A percentile compares a stretch with the other conserved stretches of the same genome.
Conservation (phyloP, 2,329 filamentous ascomycete species). For the Fusarium luffae region DNA sequence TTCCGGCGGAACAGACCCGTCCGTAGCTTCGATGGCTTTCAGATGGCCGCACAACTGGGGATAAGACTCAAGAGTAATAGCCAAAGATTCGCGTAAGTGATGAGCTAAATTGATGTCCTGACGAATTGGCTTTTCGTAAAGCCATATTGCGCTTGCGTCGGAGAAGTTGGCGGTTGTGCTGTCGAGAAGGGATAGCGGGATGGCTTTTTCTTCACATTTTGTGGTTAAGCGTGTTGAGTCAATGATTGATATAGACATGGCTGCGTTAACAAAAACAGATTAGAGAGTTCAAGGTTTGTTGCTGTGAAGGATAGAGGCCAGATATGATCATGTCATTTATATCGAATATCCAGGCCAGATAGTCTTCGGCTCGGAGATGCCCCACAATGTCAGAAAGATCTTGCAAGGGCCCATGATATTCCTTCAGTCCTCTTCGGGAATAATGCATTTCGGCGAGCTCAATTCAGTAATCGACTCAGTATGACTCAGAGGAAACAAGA, state of each 20-base stretch:
- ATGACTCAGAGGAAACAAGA: neutral
- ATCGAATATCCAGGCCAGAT: too few relatives aligned
- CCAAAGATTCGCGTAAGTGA: slow-evolving; percentile 24
- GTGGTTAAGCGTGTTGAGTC: neutral
- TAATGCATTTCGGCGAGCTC: slow-evolving; percentile 6
- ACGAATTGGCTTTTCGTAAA: slow-evolving; percentile 24
- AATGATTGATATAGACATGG: neutral
- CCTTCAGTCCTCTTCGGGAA: neutral
- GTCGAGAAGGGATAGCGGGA: slow-evolving; percentile 39
- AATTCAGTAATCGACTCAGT: neutral
- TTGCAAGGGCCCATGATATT: neutral
- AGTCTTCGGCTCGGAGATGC: neutral
- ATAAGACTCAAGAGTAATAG: slow-evolving; percentile 25
- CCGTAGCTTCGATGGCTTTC: slow-evolving; percentile 11
- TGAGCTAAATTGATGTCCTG: neutral
- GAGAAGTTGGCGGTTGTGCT: slow-evolving; percentile 41
- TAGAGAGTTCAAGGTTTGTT: too few relatives aligned
- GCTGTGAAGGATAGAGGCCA: too few relatives aligned
- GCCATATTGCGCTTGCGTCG: slow-evolving; percentile 38
- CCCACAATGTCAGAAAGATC: neutral
- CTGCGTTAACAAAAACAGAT: too few relatives aligned
- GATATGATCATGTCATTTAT: too few relatives aligned
- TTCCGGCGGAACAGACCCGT: slow-evolving; percentile 22
- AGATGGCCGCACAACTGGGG: slow-evolving; percentile 40
- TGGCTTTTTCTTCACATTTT: neutral